Percentiles rank a stretch among this genome's conserved stretches.
These are phyloP conservation scores for Starmerella geochares DNA, from an alignment of 805 yeast genomes.

Conservation along the genomic window DNA sequence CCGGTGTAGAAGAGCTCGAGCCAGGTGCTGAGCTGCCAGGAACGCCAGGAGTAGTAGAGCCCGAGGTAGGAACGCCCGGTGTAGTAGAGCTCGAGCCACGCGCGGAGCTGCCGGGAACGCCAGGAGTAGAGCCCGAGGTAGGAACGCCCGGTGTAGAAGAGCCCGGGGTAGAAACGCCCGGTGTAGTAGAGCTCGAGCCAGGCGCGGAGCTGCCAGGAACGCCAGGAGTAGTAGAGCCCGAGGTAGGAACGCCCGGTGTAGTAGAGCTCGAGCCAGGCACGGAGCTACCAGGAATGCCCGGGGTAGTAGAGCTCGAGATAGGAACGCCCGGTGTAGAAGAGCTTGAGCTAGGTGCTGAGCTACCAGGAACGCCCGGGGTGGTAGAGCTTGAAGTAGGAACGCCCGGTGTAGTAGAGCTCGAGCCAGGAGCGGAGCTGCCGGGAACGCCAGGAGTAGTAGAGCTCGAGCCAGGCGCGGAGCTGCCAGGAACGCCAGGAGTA, in stretches of 20 bases:
- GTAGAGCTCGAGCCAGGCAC: conserved; percentile 1
- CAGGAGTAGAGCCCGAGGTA: not conserved
- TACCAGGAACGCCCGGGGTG: no score
- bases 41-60: conserved; percentile 1
- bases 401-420: not conserved
- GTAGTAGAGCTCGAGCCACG: conserved; percentile 8
- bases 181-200: not conserved
- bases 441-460: not conserved
- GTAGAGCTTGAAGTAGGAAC: no score
- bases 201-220: not conserved
- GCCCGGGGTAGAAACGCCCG: not conserved
- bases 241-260: not conserved
- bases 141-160: not conserved
- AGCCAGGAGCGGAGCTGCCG: not conserved
- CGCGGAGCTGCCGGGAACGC: no score
- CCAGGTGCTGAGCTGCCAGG: not conserved
- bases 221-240: not conserved
- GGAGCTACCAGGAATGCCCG: no score
- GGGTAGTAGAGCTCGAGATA: no score
- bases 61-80: not conserved
- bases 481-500: no score
- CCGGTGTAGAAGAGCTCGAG: not conserved
- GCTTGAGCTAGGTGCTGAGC: no score
- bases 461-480: not conserved
- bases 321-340: no score